Evolutionary conservation across 1,284 basidiomycete genomes (phyloP).

Genomic region (Tetrapyrgos nigripes): DNA sequence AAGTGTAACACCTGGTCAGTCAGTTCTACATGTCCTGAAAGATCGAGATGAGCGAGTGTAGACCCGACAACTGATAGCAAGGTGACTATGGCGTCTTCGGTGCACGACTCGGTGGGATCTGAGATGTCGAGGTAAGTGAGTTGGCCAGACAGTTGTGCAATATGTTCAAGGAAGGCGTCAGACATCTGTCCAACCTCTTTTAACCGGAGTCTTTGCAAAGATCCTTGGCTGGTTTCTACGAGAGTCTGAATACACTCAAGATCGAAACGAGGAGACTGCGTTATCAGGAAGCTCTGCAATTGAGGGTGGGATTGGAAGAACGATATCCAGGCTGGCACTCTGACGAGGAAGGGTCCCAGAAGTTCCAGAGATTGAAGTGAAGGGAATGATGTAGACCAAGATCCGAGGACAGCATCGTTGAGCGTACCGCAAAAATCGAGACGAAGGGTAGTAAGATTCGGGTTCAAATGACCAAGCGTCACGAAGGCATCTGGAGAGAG

Average conservation of each 20-base stretch:
- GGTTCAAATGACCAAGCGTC: constrained; percentile 80
- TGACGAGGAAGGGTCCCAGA: constrained; percentile 89
- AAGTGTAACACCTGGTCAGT: constrained; percentile 70
- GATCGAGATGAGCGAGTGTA: constrained; percentile 57
- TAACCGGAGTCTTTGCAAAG: constrained; percentile 75
- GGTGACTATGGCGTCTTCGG: constrained; percentile 63
- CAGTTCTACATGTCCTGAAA: constrained; percentile 69
- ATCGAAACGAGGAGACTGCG: constrained; percentile 90
- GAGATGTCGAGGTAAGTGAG: constrained; percentile 69
- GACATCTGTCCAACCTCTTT: constrained; percentile 80
- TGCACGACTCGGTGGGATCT: constrained; percentile 56
- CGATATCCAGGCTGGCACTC: constrained; percentile 74
- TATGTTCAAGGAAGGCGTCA: constrained; percentile 64
- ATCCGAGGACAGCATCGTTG: constrained; percentile 68
- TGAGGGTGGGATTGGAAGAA: constrained; percentile 74
- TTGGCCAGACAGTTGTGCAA: constrained; percentile 52
- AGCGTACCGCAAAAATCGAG: constrained; percentile 92
- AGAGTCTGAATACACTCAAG: constrained; percentile 72
- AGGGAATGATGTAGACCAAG: constrained; percentile 72
- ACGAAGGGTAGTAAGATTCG: constrained; percentile 76
- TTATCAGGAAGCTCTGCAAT: constrained; percentile 80
- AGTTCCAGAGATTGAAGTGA: constrained; percentile 80
- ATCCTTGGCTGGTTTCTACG: constrained; percentile 61
- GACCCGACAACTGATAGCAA: constrained; percentile 61
- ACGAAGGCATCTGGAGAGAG: constrained; percentile 71